These are phyloP conservation scores for Russula brevipes DNA, from an alignment of 768 basidiomycete species.

Conservation along the genomic window DNA sequence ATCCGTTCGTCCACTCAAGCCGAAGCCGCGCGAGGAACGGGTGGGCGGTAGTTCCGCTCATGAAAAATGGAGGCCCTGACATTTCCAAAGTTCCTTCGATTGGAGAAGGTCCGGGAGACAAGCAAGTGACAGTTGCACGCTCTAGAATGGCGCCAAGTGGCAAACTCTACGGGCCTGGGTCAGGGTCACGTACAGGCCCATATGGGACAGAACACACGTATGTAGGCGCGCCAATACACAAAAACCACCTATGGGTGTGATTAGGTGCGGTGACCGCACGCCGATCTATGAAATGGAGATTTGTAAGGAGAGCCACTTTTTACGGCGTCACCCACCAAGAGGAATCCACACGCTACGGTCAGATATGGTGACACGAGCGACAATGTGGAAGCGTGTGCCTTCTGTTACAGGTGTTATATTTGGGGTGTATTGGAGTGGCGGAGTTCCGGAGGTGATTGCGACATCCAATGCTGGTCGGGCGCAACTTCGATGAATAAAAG, in stretches of 20 bases:
- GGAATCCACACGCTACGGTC: conserved; percentile 45
- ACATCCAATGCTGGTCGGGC: conserved; percentile 39
- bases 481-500: conserved; percentile 38
- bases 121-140: conserved; percentile 34
- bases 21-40: conserved; percentile 35
- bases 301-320: not conserved
- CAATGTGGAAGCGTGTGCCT: conserved; percentile 44
- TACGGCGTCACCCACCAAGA: conserved; percentile 31
- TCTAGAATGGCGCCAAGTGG: conserved; percentile 34
- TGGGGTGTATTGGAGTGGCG: not conserved
- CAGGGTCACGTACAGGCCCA: not conserved
- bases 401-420: conserved; percentile 14
- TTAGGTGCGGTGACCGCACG: conserved; percentile 28
- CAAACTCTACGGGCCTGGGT: conserved; percentile 30
- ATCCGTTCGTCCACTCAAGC: conserved; percentile 39
- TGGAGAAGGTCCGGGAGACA: conserved; percentile 35
- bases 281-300: conserved; percentile 30
- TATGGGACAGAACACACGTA: conserved; percentile 36
- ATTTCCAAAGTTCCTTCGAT: conserved; percentile 34
- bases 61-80: conserved; percentile 36
- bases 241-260: conserved; percentile 46
- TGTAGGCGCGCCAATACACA: conserved; percentile 42
- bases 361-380: conserved; percentile 38
- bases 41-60: conserved; percentile 10
- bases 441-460: not conserved